These are phyloP conservation scores for Spongospora subterranea DNA, from an alignment of 208 protist species.

Conservation along the genomic window DNA sequence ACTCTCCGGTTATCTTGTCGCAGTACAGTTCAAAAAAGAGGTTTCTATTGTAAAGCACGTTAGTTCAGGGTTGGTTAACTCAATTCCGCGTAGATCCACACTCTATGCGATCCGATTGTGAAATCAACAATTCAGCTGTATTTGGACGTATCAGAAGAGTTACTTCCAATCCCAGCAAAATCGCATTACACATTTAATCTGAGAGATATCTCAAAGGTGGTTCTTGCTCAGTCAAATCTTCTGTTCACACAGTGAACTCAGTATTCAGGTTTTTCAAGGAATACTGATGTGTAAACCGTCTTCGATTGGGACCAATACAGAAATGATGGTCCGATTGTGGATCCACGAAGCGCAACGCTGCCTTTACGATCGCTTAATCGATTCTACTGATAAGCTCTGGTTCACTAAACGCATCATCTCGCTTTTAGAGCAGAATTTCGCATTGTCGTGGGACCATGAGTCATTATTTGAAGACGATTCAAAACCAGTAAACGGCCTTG, in stretches of 20 bases:
- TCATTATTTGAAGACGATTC: constrained; percentile 36
- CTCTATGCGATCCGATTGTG: constrained; percentile 70
- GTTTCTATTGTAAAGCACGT: constrained; percentile 49
- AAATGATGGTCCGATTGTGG: constrained; percentile 82
- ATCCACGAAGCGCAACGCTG: constrained; percentile 92
- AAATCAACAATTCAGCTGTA: constrained; percentile 70
- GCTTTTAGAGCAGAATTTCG: constrained; percentile 52
- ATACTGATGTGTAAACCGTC: constrained; percentile 65
- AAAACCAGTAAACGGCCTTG: constrained; percentile 19
- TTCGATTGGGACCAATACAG: not conserved
- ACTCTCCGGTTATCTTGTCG: constrained; percentile 75
- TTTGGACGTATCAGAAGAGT: constrained; percentile 65
- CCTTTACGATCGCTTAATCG: constrained; percentile 95
- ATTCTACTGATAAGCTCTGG: constrained; percentile 84
- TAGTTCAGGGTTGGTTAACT: not conserved
- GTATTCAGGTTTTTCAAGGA: constrained; percentile 78
- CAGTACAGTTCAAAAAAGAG: constrained; percentile 74
- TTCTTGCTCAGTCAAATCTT: not conserved
- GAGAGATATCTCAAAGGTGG: constrained; percentile 92
- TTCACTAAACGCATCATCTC: constrained; percentile 76
- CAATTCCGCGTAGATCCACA: constrained; percentile 57
- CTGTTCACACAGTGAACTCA: constrained; percentile 58
- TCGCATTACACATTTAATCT: constrained; percentile 98
- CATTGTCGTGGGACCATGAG: constrained; percentile 31
- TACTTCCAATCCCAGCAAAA: constrained; percentile 92